Evolutionary conservation across 2,329 filamentous ascomycete species (phyloP).

Genomic region (Apiospora rasikravindrae): DNA sequence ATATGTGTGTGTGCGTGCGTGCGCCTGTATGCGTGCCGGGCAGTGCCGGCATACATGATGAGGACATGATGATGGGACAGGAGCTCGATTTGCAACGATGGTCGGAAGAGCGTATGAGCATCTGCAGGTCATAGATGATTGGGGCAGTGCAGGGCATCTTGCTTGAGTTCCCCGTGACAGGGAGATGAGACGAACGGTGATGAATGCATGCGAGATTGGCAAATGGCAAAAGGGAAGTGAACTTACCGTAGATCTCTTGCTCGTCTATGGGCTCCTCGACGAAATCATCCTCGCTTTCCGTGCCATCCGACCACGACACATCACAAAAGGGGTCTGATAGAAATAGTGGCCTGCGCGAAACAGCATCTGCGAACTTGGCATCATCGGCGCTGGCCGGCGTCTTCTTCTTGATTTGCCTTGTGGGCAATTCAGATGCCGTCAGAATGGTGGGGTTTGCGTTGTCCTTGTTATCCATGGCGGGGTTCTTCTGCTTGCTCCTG

Average conservation of each 20-base stretch:
- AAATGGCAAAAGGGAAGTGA: not conserved
- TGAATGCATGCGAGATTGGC: not conserved
- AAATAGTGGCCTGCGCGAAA: conserved; percentile 53
- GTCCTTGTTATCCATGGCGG: conserved; percentile 50
- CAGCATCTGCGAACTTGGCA: conserved; percentile 52
- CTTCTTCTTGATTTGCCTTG: conserved; percentile 65
- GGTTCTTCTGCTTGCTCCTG: conserved; percentile 12
- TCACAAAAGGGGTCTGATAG: conserved; percentile 47
- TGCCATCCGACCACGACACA: conserved; percentile 44
- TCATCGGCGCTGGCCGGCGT: conserved; percentile 53
- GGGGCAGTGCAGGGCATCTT: conserved; percentile 6
- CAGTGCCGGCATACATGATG: not conserved
- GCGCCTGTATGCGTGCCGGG: not conserved
- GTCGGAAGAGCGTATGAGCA: not conserved
- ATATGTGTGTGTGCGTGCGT: not conserved
- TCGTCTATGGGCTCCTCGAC: conserved; percentile 87
- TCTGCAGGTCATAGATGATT: not conserved
- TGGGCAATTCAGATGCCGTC: conserved; percentile 86
- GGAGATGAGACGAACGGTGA: conserved; percentile 7
- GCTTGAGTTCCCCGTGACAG: conserved; percentile 28
- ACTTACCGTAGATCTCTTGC: conserved; percentile 90
- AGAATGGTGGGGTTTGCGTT: conserved; percentile 96
- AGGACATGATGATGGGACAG: not conserved
- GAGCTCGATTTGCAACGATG: not conserved
- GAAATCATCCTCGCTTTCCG: conserved; percentile 47